phyloP scores from a whole-genome alignment of 2,329 filamentous ascomycete species.

The Sclerotinia minor region DNA sequence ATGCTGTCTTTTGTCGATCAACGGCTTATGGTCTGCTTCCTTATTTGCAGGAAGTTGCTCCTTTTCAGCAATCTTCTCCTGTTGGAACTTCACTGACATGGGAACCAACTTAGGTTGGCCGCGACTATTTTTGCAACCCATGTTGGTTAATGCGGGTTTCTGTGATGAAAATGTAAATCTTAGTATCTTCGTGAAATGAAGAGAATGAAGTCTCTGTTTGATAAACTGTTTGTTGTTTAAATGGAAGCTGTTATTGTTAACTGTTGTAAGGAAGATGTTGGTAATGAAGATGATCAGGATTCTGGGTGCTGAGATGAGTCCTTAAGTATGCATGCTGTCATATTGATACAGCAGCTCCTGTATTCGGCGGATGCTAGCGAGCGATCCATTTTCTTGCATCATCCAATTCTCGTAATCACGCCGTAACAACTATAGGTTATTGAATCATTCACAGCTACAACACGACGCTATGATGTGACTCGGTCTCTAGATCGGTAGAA shows the following conservation, averaged over 20 bases:
- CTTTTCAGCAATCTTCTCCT: not conserved
- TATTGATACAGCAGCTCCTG: not conserved
- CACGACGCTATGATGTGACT: not conserved
- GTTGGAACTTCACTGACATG: not conserved
- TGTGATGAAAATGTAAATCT: too few relatives aligned
- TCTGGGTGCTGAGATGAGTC: not conserved
- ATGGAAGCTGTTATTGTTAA: not conserved
- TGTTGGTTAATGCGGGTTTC: not conserved
- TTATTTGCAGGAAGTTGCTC: not conserved
- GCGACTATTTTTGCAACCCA: not conserved
- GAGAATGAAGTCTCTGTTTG: not conserved
- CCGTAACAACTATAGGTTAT: not conserved
- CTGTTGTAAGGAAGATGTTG: not conserved
- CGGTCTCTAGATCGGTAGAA: not conserved
- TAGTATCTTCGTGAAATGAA: not conserved
- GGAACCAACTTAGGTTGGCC: not conserved
- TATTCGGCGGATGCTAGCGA: not conserved
- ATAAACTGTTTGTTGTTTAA: not conserved
- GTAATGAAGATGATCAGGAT: not conserved
- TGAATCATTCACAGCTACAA: fast-evolving
- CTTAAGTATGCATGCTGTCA: not conserved
- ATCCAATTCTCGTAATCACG: not conserved
- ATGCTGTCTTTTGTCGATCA: not conserved
- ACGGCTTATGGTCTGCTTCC: not conserved
- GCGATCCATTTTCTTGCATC: not conserved